These are phyloP conservation scores for Calonectria fujianensis DNA, from an alignment of 2,329 filamentous ascomycete species.

Conservation along the genomic window DNA sequence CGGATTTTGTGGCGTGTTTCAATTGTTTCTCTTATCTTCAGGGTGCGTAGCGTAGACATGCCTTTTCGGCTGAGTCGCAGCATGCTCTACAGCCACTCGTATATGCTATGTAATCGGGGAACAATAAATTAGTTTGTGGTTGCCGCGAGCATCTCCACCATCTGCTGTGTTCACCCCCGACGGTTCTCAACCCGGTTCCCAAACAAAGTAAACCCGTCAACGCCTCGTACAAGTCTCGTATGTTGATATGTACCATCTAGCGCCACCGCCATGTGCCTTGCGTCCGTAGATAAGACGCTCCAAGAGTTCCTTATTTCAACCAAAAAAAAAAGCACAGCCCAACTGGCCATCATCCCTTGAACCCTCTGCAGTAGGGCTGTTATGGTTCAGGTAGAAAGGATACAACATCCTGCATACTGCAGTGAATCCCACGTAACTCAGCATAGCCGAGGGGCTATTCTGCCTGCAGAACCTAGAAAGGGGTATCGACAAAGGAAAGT, in stretches of 20 bases:
- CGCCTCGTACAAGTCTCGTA: conserved; percentile 55
- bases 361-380: conserved; percentile 24
- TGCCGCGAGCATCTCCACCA: conserved; percentile 51
- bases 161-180: conserved; percentile 41
- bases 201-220: conserved; percentile 50
- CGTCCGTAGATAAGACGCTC: conserved; percentile 36
- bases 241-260: conserved; percentile 53
- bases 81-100: conserved; percentile 52
- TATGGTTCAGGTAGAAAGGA: conserved; percentile 27
- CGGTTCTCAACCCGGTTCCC: conserved; percentile 44
- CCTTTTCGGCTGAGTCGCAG: conserved; percentile 33
- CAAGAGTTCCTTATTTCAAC: conserved; percentile 38
- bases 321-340: conserved; percentile 39
- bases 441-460: conserved; percentile 22
- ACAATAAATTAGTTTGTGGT: conserved; percentile 52
- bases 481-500: conserved; percentile 56
- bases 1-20: conserved; percentile 35
- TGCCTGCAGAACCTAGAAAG: conserved; percentile 41
- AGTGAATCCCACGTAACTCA: conserved; percentile 31
- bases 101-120: conserved; percentile 54
- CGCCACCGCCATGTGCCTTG: conserved; percentile 54
- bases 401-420: conserved; percentile 37
- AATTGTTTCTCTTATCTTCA: conserved; percentile 47
- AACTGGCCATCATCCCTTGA: conserved; percentile 11
- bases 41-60: conserved; percentile 40